Base-by-base conservation (phyloP, 345 rosid species). In the Durio zibethinus region DNA sequence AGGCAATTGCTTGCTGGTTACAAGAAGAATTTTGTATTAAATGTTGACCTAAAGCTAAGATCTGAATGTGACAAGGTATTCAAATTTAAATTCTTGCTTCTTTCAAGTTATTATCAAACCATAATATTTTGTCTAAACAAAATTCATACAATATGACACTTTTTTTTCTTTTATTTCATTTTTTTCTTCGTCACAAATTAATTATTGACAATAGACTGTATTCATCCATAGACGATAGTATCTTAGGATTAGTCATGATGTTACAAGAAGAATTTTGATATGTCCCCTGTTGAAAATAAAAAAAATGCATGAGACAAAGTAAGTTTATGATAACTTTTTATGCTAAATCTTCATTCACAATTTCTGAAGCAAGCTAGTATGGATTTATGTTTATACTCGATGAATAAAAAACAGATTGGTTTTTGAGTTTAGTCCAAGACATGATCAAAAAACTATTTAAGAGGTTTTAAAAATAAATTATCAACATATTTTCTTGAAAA, bases 11-110 rank as follows among this genome's bases (percentile, higher is more conserved):
- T 94, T 79, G 87, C 89, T 65, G 93, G 92, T 31, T 94, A 94
- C 85, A 89, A 84, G 86, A 88, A 85, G 76, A 82, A 84, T 72
- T 76, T 83, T 14, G 98, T 95, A 80, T 82, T 90, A 69, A 87
- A 65, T 64, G 70, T 94, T 75, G 97, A 93, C 85, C 89, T 95
- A 40, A 77, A 88, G 89, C 82, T 93, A 72, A 90, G 90, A 86
- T 83, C 84, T 31, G 94, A 91, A 78, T 93, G 97, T 82, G 93
- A 94, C 83, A 78, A 91, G 97, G 97, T 92, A 86, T 63, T 36
- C 14, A 31, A 65, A 27, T 35, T 71, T 54, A 31, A 74, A 29
- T 75, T 76, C 63, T 65, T 40, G 48, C 66, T 38, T 23, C 61
- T 53, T n/a, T 70, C 25, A 70, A 50, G 25, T 48, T 48, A 2